Base-by-base conservation (phyloP, 345 rosid genomes). In the Ailanthus altissimus region DNA sequence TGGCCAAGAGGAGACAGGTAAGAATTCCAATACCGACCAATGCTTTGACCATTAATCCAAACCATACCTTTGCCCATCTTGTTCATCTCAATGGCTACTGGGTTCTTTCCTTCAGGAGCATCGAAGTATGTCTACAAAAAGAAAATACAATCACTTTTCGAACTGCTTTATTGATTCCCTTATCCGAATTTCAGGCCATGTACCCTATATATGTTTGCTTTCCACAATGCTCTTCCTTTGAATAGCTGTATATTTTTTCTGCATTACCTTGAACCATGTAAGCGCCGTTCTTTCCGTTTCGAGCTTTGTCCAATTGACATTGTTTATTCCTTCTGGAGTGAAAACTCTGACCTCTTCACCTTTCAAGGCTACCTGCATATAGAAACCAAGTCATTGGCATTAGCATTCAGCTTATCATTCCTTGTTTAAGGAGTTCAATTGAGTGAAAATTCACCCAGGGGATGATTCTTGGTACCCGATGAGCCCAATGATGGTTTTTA, bases 11-110 rank as follows among this genome's bases (percentile, higher is more conserved):
- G 93, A 71, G 97, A 90, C 40, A 90, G 67, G 83, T 76, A 93
- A 26, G 91, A 86, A 81, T 82, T 76, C 99, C 99, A 95, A 79
- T 90, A 88, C 9, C 98, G 88, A 61, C 99, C 98, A 5, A 95
- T 90, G 78, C 86, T 88, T 70, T 82, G 77, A n/a, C 99, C 97
- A 32, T 95, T 95, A 65, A 95, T 80, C 97, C 97, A 95, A 60
- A 91, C 80, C 91, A 92, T 81, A 7, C 99, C 97, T 81, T 95
- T 93, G 15, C 85, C 84, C 98, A 95, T 90, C 11, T 88, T 88
- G 0, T 49, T 61, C 90, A 92, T 87, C 6, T 84, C 77, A 18
- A 95, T 77, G 0, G 84, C 90, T 2, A 93, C 85, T 1, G 99
- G 91, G 28, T 77, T 75, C 38, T 74, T 18, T 36, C 94, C 93